Base-by-base conservation (phyloP, 2,329 filamentous ascomycete genomes). In the Bisporella sp. region DNA sequence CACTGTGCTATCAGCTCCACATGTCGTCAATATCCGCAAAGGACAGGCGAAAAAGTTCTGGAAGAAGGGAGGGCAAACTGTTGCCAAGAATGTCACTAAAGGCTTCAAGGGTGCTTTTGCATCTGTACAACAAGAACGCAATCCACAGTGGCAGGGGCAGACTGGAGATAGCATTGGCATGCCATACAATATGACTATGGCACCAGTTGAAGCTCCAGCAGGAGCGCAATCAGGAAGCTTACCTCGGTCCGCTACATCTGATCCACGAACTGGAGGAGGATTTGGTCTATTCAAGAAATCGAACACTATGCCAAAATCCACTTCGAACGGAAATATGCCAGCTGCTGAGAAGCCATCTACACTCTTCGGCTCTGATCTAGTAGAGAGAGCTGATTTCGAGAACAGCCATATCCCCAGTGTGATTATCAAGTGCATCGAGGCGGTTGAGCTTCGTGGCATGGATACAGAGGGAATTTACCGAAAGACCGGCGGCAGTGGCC, bases 391-490 rank as follows among this genome's bases (percentile, higher is more conserved):
- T 63, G 90, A 96, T 46, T 90, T 81, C 63, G 93, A 99, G 69
- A 88, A 87, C 56, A 84, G 87, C 48, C 84, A 92, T 62, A 92
- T 99, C 54, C 93, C 93, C 45, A 85, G 83, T 55, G 88, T 99
- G 31, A 88, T 99, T 41, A 92, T 84, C 45, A 86, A 90, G 45
- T 99, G 93, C 69, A 95, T 99, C 59, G 89, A 96, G 65, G 92
- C 99, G 70, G 93, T 99, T 39, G 93, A 99, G 68, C 73, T 93
- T 28, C 84, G 93, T 65, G 93, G 92, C 69, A 96, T 99, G 89
- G 91, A 97, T 62, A 81, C 95, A 59, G 93, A 97, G 71, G 93
- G 93, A 55, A 95, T 99, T 61, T 99, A 99, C 72, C 84, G 93
- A 63, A 99, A 99, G 76, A 96, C 91, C 46, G 93, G 93, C 51